phyloP scores from a whole-genome alignment of 768 basidiomycete genomes.

The Myochromella boudieri region DNA sequence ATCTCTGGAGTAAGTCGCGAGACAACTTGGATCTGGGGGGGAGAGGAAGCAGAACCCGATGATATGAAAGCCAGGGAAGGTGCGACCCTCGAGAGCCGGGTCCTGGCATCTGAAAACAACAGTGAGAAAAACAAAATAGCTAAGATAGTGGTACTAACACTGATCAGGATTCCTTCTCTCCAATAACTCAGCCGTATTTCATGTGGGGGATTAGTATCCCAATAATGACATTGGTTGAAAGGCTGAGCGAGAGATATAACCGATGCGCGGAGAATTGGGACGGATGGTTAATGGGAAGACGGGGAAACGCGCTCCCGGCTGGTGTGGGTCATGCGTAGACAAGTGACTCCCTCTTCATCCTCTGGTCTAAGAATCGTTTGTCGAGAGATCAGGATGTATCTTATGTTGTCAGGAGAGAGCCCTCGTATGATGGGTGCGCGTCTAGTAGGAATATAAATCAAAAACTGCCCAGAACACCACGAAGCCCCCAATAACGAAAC shows the following conservation, averaged over 20 bases:
- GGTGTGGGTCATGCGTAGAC: conserved; percentile 42
- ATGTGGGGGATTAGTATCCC: conserved; percentile 45
- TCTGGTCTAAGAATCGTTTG: too few species aligned
- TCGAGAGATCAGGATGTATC: too few species aligned
- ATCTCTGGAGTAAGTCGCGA: too few species aligned
- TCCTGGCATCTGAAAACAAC: neutral
- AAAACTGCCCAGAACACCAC: conserved; percentile 65
- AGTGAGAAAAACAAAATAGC: neutral
- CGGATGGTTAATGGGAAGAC: conserved; percentile 25
- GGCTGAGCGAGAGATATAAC: conserved; percentile 23
- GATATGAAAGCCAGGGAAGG: conserved; percentile 18
- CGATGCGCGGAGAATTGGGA: conserved; percentile 19
- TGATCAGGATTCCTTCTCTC: conserved; percentile 18
- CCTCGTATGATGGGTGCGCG: too few species aligned
- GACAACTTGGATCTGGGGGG: too few species aligned
- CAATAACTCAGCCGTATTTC: conserved; percentile 22
- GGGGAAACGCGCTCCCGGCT: conserved; percentile 31
- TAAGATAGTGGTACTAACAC: neutral
- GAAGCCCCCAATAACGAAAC: conserved; percentile 53
- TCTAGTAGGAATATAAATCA: conserved; percentile 38
- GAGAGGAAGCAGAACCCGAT: conserved; percentile 50
- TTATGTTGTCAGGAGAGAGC: too few species aligned
- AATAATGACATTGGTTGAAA: conserved; percentile 50
- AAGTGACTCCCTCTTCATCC: conserved; percentile 19
- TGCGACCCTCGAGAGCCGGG: conserved; percentile 2